Evolutionary conservation across 2,329 filamentous ascomycete genomes (phyloP), one percentile per base, ranked within the genome.

Genomic region (Talaromyces funiculosus): DNA sequence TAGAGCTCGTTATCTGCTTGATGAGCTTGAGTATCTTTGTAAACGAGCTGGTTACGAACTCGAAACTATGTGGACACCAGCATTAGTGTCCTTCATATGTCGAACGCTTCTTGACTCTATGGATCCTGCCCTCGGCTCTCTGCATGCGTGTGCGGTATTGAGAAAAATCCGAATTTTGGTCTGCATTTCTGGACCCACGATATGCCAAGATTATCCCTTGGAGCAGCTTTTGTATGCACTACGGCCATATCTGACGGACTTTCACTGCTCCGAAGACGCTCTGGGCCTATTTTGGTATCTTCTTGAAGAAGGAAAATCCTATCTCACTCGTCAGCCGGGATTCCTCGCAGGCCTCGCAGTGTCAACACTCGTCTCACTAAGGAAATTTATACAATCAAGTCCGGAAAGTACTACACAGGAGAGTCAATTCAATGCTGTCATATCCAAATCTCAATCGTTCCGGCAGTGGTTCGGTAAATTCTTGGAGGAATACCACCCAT

Each of bases 181-280:
- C 26, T 89, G 86, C 62, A 78, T 97, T 49, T 88, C 91, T 26
- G 92, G 91, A 0, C 72, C 84, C 0, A 81, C 86, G 55, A 90
- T 89, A n/a, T 80, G 88, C 24, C 78, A 85, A 42, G 89, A 88
- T 0, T 97, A 97, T 69, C 90, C 91, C 10, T 73, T 97, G 14
- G 90, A 99, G 72, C 94, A 97, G 90, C 81, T 96, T 0, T 80
- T 99, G 1, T 90, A 92, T 67, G 88, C 89, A 1, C 80, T 96
- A 20, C 83, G 89, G 9, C 86, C 86, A 0, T 95, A 92, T 65
- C 79, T 97, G 5, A 87, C 88, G 1, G 88, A 97, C 66, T 82
- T 87, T 0, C 89, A 95, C 69, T 97, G 93, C 73, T 90, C 92
- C 9, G 90, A 96, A 69, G 94, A 99, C 76, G 87, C 90, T 1